A percentile compares a stretch with the other conserved stretches of the same genome.
Conservation (phyloP, 371 early-diverging fungal genomes). For the Mortierella sp. region DNA sequence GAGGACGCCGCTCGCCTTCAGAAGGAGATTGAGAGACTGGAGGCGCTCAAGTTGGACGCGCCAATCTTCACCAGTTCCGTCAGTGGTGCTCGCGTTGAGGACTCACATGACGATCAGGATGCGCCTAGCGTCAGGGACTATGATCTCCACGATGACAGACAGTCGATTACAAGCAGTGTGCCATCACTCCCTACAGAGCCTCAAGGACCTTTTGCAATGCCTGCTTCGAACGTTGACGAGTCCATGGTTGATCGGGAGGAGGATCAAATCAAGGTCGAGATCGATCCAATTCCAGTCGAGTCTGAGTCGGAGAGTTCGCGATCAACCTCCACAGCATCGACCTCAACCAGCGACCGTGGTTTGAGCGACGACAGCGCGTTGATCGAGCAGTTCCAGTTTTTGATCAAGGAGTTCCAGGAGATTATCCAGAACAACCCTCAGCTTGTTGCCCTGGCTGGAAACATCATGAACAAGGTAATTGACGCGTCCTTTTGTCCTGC, state of each 20-base stretch:
- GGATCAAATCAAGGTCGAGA: conserved; percentile 1
- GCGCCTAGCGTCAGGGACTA: not conserved
- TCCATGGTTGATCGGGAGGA: not conserved
- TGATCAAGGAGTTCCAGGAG: conserved; percentile 37
- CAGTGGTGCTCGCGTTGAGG: not conserved
- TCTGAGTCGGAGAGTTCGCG: conserved; percentile 4
- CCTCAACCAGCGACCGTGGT: conserved; percentile 23
- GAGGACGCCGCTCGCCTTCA: conserved; percentile 21
- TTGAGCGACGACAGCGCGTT: conserved; percentile 19
- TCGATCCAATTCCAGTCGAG: not conserved
- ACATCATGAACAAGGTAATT: conserved; percentile 38
- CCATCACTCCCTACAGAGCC: not conserved
- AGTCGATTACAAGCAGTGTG: not conserved
- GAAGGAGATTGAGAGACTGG: conserved; percentile 23
- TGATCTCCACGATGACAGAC: not conserved
- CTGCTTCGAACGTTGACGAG: not conserved
- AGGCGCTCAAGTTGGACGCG: conserved; percentile 32
- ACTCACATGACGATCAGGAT: not conserved
- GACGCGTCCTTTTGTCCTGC: not conserved
- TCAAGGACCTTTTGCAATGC: conserved; percentile 4
- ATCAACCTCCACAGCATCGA: conserved; percentile 29
- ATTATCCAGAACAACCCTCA: conserved; percentile 40
- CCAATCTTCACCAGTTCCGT: conserved; percentile 40
- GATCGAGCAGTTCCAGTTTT: conserved; percentile 37
- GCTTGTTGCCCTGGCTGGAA: conserved; percentile 24